Base-by-base conservation (phyloP, 179 eudicot genomes). In the Nepenthes alata region DNA sequence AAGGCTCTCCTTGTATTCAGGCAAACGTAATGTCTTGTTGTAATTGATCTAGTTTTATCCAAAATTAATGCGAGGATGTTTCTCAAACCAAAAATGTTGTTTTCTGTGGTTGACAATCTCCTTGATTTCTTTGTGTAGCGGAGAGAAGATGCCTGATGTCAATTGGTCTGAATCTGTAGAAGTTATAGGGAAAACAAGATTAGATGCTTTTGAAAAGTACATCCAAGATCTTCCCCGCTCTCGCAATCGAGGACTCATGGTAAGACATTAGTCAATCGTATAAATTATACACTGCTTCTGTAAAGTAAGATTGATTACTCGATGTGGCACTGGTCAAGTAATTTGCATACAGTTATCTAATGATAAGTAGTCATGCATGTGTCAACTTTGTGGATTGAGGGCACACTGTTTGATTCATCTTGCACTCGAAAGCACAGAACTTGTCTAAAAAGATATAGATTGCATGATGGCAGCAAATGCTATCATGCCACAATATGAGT, bases 161-260 rank as follows among this genome's bases (percentile, higher is more conserved):
- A 77, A 66, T 70, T 88, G 96, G 93, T 69, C 79, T 58, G 78
- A 77, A 52, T 68, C 73, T 57, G 71, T 88, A 64, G 96, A 79
- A 78, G 93, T 85, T 41, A 86, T 78, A 78, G 96, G 96, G 68
- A 85, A 85, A 83, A 89, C 83, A 72, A 83, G 78, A 72, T 66
- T 88, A 72, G 87, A 88, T 64, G 96, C 89, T 53, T 88, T 88
- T 59, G 96, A 88, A 69, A 88, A 88, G 74, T 88, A 85, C 63
- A 81, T 88, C 52, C 87, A 88, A 74, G 89, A 81, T 65, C 89
- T 88, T 83, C 96, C 93, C 57, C 86, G 89, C 58, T 86, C 96
- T 38, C 91, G 87, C 63, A 81, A 67, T 64, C 88, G 91, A 64
- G 93, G 85, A 78, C 79, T 88, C 64, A 88, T 83, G 96, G 96